phyloP scores from a whole-genome alignment of 768 basidiomycete genomes.

The Auriscalpium orientale region DNA sequence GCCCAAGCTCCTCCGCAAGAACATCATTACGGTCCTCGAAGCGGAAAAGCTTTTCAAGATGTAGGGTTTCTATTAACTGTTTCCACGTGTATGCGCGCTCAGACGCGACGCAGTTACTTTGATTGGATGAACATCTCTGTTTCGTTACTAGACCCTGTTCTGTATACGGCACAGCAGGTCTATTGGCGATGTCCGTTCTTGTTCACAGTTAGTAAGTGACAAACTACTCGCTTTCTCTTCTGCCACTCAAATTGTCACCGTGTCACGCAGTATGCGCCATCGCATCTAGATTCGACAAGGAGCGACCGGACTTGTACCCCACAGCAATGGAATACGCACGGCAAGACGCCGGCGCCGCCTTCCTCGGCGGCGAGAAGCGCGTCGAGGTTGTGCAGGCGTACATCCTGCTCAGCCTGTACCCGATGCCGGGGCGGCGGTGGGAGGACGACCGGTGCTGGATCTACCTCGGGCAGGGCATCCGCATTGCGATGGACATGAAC shows the following conservation, averaged over 20 bases:
- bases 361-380: constrained; percentile 68
- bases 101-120: constrained; percentile 28
- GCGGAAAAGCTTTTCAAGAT: constrained; percentile 16
- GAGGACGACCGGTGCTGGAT: constrained; percentile 89
- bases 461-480: constrained; percentile 81
- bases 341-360: constrained; percentile 64
- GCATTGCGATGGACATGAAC: constrained; percentile 85
- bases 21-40: constrained; percentile 14
- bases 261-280: constrained; percentile 86
- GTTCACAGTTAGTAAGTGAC: constrained; percentile 77
- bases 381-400: constrained; percentile 85
- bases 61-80: background rate
- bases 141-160: constrained; percentile 73
- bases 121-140: constrained; percentile 73
- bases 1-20: constrained; percentile 11
- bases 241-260: background rate
- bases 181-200: constrained; percentile 84
- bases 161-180: constrained; percentile 80
- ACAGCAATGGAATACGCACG: constrained; percentile 70
- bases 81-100: too few relatives aligned
- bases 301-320: constrained; percentile 64
- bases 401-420: constrained; percentile 68
- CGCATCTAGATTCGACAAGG: constrained; percentile 67
- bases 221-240: background rate
- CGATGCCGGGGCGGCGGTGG: constrained; percentile 68